phyloP scores from a whole-genome alignment of 2,329 filamentous ascomycete genomes.

The Claviceps sp. region DNA sequence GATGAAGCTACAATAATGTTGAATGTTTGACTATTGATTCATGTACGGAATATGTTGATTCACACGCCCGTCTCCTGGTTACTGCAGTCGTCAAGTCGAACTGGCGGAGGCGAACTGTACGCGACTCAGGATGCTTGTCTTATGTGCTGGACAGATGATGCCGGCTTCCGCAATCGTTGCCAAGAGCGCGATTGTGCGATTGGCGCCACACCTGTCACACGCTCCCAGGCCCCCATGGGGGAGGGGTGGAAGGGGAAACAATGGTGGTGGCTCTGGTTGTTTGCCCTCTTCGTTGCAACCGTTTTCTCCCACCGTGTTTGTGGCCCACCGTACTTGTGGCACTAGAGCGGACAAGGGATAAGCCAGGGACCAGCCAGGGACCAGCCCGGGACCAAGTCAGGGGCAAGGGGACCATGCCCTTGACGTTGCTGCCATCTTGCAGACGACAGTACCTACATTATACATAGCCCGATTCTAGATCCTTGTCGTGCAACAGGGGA shows the following conservation, averaged over 20 bases:
- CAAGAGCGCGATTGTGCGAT: too few species aligned
- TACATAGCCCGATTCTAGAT: background rate
- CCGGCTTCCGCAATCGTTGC: background rate
- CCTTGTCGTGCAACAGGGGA: background rate
- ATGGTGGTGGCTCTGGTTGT: background rate
- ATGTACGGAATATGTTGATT: background rate
- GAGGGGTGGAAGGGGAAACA: background rate
- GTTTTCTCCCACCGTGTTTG: too few species aligned
- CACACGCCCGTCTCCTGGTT: background rate
- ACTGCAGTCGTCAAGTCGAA: background rate
- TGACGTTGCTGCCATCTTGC: background rate
- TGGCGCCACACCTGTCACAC: background rate
- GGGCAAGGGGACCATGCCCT: too few species aligned
- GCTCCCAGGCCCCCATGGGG: background rate
- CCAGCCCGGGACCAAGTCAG: too few species aligned
- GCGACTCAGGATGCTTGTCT: conserved; percentile 1
- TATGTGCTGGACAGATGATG: background rate
- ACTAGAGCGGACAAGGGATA: background rate
- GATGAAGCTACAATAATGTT: too few species aligned
- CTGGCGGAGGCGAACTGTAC: background rate
- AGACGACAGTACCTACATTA: background rate
- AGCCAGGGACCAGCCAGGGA: background rate
- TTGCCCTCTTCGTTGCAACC: background rate
- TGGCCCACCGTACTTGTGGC: background rate
- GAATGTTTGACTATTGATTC: too few species aligned